These are phyloP conservation scores for Neurospora sp. DNA, from an alignment of 495 filamentous ascomycete species.

Conservation along the genomic window DNA sequence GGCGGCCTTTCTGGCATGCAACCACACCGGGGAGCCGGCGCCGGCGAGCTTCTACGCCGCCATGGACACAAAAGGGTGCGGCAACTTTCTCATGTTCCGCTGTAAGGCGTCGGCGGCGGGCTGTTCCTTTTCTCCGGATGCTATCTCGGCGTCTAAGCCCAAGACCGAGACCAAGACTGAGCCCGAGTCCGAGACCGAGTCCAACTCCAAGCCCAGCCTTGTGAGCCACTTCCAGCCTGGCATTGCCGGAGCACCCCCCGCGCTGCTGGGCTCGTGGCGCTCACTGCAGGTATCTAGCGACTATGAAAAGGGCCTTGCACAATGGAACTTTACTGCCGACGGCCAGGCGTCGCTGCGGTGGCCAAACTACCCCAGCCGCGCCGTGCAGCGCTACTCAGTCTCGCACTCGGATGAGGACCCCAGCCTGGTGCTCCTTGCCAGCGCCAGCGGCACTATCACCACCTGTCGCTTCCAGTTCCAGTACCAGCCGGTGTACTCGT, in stretches of 20 bases:
- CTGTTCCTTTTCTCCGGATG: background rate
- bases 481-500: conserved; percentile 2
- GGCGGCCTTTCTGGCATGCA: conserved; percentile 2
- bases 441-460: conserved; percentile 3
- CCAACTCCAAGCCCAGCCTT: background rate
- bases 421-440: background rate
- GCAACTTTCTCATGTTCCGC: conserved; percentile 2
- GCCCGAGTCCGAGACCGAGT: background rate
- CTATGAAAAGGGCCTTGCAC: background rate
- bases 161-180: background rate
- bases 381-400: conserved; percentile 2
- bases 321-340: conserved; percentile 2
- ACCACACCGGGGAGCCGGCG: conserved; percentile 1
- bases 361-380: conserved; percentile 1
- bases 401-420: background rate
- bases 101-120: background rate
- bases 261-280: conserved; percentile 2
- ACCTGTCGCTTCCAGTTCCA: conserved; percentile 1
- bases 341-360: background rate
- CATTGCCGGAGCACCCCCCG: conserved; percentile 1
- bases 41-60: conserved; percentile 1
- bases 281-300: background rate
- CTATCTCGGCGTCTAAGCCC: background rate
- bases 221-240: conserved; percentile 1
- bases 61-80: background rate